A percentile compares a stretch with the other conserved stretches of the same genome.
phyloP scores from a whole-genome alignment of 306 rosid genomes.

The Lathyrus oleraceus region DNA sequence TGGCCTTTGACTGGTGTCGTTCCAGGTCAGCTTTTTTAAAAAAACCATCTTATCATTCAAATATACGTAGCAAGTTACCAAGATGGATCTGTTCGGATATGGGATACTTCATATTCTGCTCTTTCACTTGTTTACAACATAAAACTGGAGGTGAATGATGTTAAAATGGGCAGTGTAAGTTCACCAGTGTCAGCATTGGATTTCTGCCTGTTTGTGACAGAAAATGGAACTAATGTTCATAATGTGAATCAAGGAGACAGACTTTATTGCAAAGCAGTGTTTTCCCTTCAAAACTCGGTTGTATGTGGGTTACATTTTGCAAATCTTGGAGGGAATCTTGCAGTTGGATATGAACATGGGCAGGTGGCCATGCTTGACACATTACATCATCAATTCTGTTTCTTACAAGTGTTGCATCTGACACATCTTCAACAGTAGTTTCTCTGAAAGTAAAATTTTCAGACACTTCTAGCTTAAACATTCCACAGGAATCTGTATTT shows the following conservation, averaged over 20 bases:
- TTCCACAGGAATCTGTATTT: constrained; percentile 45
- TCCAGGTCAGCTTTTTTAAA: constrained; percentile 49
- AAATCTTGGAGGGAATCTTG: constrained; percentile 60
- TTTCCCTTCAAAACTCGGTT: constrained; percentile 62
- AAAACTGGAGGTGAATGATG: constrained; percentile 63
- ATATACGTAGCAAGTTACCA: constrained; percentile 79
- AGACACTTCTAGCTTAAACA: constrained; percentile 46
- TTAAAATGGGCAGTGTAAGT: constrained; percentile 42
- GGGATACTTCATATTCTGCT: constrained; percentile 82
- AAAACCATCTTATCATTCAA: too few species aligned
- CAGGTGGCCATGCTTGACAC: constrained; percentile 86
- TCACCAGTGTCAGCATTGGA: constrained; percentile 68
- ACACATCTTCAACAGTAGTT: constrained; percentile 53
- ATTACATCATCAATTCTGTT: constrained; percentile 56
- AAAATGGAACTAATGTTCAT: constrained; percentile 60
- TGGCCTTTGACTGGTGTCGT: too few species aligned
- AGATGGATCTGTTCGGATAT: constrained; percentile 81
- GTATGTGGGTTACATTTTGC: constrained; percentile 59
- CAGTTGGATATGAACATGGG: constrained; percentile 76
- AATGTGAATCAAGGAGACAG: too few species aligned
- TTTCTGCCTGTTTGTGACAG: constrained; percentile 64
- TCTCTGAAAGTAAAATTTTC: constrained; percentile 57
- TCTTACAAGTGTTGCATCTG: constrained; percentile 55
- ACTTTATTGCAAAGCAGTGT: constrained; percentile 58
- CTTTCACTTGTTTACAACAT: constrained; percentile 51